These are phyloP conservation scores for Fistulinella prunicolor DNA, from an alignment of 768 basidiomycete species.

Conservation along the genomic window DNA sequence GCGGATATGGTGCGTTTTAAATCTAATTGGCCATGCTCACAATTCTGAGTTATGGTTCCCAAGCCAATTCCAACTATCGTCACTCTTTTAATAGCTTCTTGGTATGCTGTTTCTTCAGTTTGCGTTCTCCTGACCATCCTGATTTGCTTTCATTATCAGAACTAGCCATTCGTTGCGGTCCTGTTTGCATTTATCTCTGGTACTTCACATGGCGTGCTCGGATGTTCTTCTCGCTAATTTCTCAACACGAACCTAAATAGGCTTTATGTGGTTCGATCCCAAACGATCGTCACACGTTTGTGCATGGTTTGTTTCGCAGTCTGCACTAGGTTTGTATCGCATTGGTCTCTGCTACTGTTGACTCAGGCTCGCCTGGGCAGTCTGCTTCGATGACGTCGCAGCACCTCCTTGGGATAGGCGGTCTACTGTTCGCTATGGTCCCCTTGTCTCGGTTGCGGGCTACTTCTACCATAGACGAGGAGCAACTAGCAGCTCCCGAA, in stretches of 20 bases:
- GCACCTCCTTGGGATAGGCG: constrained; percentile 10
- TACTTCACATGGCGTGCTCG: too few relatives aligned
- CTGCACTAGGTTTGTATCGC: too few relatives aligned
- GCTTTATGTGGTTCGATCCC: too few relatives aligned
- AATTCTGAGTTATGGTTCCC: neutral
- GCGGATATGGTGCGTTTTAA: too few relatives aligned
- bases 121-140: too few relatives aligned
- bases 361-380: neutral
- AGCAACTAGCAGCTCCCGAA: neutral
- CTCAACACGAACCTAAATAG: too few relatives aligned
- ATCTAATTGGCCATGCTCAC: neutral
- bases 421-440: constrained; percentile 13
- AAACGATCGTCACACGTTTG: too few relatives aligned
- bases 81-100: constrained; percentile 1
- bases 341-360: constrained; percentile 7
- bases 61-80: constrained; percentile 12
- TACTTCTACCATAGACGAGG: constrained; percentile 16
- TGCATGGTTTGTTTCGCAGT: too few relatives aligned
- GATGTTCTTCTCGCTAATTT: too few relatives aligned
- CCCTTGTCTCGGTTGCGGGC: constrained; percentile 9
- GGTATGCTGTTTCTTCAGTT: neutral
- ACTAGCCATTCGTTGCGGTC: too few relatives aligned
- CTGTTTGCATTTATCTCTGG: neutral
- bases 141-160: too few relatives aligned
- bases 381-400: neutral